Base-by-base conservation (phyloP, 75 land plant genomes). In the Picea sitchensis region DNA sequence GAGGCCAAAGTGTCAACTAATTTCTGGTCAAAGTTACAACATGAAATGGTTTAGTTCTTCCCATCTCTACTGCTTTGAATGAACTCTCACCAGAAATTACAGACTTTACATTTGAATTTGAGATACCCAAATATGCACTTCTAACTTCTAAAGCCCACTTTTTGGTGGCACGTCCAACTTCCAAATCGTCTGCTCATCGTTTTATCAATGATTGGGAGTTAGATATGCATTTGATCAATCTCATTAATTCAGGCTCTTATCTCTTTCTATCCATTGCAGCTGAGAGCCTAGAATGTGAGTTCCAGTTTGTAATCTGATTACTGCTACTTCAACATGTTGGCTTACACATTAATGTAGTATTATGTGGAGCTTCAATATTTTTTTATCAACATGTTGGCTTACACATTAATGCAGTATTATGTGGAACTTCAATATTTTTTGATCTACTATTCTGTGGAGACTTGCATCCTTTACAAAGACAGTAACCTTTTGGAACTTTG, bases 381-480 rank as follows among this genome's bases (percentile, higher is more conserved):
- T 86, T 80, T 5, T 73, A 80, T 62, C 81, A 26, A 26, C 26
- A 26, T 26, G 26, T 26, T 26, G 26, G 26, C 26, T 26, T 26
- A 26, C 26, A 26, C 26, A 26, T 26, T 26, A 26, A 58, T 76
- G 12, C 31, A 26, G n/a, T 12, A 5, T 76, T 64, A 11, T 73
- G 78, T 77, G 23, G 26, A 41, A 76, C 82, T 57, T 77, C 85
- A 61, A 36, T 73, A 77, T 83, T 84, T 23, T 86, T 80, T 5
- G 76, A 80, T 62, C 81, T 83, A 73, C 71, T 44, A 56, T 81
- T 79, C 73, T 90, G 87, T 60, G 80, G 73, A 15, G 77, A 9
- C 64, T 76, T 76, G 77, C 96, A 93, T 65, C 82, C 88, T 76
- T 93, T 93, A 78, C 96, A 93, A 44, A 88, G 71, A 92, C 93